Evolutionary conservation across 2,329 filamentous ascomycete genomes (phyloP).

Genomic region (Sporothrix humicola): DNA sequence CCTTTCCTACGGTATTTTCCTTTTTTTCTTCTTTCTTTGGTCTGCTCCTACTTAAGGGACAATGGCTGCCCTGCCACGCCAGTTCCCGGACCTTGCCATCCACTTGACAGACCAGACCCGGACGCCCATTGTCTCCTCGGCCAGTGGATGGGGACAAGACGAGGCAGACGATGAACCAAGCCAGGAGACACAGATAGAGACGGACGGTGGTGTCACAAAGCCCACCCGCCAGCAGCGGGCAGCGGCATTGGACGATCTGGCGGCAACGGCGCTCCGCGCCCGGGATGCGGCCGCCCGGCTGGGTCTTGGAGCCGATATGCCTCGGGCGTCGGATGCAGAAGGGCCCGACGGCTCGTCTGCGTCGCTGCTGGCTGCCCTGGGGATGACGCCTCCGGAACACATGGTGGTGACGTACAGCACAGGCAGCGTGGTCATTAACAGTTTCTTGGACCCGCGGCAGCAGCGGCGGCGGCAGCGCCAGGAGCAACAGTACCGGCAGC

Average conservation of each 20-base stretch:
- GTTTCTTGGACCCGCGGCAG: constrained; percentile 52
- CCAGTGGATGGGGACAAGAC: constrained; percentile 14
- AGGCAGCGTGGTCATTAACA: constrained; percentile 46
- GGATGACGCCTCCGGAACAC: constrained; percentile 58
- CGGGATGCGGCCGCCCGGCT: constrained; percentile 60
- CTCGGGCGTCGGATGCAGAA: constrained; percentile 6
- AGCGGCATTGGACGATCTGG: constrained; percentile 58
- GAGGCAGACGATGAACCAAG: not conserved
- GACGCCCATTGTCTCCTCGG: constrained; percentile 63
- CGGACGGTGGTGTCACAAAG: not conserved
- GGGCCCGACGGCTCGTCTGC: constrained; percentile 51
- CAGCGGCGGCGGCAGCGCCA: constrained; percentile 1
- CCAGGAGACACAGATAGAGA: not conserved
- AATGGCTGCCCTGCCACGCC: constrained; percentile 54
- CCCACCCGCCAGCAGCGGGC: constrained; percentile 41
- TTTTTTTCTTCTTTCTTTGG: too few relatives aligned
- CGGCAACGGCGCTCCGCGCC: constrained; percentile 58
- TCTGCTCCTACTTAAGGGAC: constrained; percentile 6
- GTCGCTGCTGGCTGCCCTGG: constrained; percentile 51
- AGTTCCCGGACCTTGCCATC: constrained; percentile 59
- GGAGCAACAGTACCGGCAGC: not conserved
- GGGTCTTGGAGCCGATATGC: constrained; percentile 48
- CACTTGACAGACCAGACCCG: constrained; percentile 64
- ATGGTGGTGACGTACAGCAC: constrained; percentile 63
- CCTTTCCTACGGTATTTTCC: not conserved